phyloP scores from a whole-genome alignment of 179 eudicot species.

The Sideroxylon spinosum region DNA sequence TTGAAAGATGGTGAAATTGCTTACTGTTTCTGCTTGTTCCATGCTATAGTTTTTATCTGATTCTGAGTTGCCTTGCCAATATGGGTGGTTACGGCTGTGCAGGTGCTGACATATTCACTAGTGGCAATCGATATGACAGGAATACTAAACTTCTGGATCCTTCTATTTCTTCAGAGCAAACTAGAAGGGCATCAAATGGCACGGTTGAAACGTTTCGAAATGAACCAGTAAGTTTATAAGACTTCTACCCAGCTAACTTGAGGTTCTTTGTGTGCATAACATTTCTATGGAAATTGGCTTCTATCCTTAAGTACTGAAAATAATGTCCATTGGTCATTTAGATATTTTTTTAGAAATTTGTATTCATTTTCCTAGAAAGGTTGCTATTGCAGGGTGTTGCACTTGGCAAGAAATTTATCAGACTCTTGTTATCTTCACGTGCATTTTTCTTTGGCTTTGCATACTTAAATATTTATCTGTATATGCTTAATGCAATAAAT shows the following conservation, averaged over 20 bases:
- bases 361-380: neutral
- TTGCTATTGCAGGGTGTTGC: neutral
- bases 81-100: constrained; percentile 22
- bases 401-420: neutral
- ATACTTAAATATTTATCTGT: neutral
- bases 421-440: neutral
- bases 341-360: neutral
- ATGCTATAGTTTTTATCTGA: neutral
- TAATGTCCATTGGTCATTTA: neutral
- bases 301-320: neutral
- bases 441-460: neutral
- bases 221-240: constrained; percentile 36
- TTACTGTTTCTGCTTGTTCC: neutral
- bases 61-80: neutral
- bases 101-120: constrained; percentile 30
- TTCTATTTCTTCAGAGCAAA: constrained; percentile 26
- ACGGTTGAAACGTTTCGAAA: constrained; percentile 19
- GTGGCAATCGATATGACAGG: constrained; percentile 30
- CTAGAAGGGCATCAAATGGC: constrained; percentile 16
- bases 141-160: constrained; percentile 24
- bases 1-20: constrained; percentile 26
- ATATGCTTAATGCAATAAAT: neutral
- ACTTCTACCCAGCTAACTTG: neutral
- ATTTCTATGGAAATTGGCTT: neutral
- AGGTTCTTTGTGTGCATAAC: neutral